These are phyloP conservation scores for Boechera retrofracta DNA, from an alignment of 345 rosid genomes.

Conservation along the genomic window DNA sequence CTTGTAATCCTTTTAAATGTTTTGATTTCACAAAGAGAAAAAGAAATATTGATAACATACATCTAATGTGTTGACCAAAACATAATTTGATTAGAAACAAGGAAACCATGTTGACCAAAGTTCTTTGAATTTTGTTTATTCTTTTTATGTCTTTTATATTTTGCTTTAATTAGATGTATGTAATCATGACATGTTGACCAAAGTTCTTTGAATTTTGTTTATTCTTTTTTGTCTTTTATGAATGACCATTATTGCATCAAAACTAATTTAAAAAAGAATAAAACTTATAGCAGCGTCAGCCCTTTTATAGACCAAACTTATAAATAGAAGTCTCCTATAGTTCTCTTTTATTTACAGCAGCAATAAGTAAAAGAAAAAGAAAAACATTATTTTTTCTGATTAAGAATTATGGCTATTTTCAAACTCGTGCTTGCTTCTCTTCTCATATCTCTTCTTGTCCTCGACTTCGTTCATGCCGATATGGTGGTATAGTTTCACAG, in stretches of 20 bases:
- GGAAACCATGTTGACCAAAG: background rate
- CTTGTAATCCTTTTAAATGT: background rate
- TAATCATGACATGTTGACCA: background rate
- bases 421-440: slow-evolving; percentile 49
- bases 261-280: background rate
- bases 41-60: background rate
- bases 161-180: too few relatives aligned
- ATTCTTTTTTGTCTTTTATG: background rate
- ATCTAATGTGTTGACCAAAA: slow-evolving; percentile 5
- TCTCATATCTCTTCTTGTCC: slow-evolving; percentile 55
- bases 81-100: background rate
- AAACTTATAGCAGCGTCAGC: background rate
- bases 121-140: background rate
- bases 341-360: background rate
- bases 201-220: background rate
- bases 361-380: background rate
- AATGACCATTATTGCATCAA: background rate
- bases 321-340: background rate
- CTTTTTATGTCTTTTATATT: background rate
- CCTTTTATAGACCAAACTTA: background rate
- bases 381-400: background rate
- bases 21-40: background rate
- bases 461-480: slow-evolving; percentile 49
- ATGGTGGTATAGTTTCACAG: background rate
- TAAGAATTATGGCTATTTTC: slow-evolving; percentile 44